A percentile compares a stretch with the other conserved stretches of the same genome.
These are phyloP conservation scores for Psophocarpus tetragonolobus DNA, from an alignment of 306 rosid species.

Conservation along the genomic window DNA sequence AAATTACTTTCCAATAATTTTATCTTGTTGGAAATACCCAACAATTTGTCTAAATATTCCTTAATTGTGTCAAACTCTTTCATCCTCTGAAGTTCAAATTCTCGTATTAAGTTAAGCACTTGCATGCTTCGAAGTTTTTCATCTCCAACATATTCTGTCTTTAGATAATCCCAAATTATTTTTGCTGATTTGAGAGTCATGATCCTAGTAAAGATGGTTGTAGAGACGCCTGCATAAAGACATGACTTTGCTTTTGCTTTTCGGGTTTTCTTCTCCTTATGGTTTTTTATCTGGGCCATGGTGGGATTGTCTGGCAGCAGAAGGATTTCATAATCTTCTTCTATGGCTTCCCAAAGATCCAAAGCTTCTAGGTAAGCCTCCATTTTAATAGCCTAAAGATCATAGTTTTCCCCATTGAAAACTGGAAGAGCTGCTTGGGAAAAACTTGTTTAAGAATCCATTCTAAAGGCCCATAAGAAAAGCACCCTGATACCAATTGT, in stretches of 20 bases:
- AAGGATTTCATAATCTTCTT: neutral
- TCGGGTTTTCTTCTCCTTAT: neutral
- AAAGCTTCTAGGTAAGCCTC: too few species aligned
- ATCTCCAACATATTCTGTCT: neutral
- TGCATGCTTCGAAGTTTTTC: neutral
- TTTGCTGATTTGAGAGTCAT: neutral
- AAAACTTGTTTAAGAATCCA: neutral
- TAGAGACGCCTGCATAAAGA: neutral
- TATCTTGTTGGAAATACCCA: neutral
- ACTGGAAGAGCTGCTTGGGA: too few species aligned
- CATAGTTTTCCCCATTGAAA: too few species aligned
- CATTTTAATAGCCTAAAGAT: too few species aligned
- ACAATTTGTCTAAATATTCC: neutral
- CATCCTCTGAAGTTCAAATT: too few species aligned
- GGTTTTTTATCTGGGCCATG: neutral
- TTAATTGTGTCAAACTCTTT: too few species aligned
- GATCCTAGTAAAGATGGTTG: neutral
- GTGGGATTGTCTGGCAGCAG: neutral
- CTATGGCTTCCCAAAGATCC: neutral
- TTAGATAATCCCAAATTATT: neutral
- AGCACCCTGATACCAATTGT: neutral
- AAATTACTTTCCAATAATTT: neutral
- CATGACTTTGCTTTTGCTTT: neutral
- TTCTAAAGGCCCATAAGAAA: neutral
- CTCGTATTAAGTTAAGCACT: neutral